Evolutionary conservation across 83 land plant species (phyloP), one percentile per base, ranked within the genome.

Genomic region (Thuja plicata): DNA sequence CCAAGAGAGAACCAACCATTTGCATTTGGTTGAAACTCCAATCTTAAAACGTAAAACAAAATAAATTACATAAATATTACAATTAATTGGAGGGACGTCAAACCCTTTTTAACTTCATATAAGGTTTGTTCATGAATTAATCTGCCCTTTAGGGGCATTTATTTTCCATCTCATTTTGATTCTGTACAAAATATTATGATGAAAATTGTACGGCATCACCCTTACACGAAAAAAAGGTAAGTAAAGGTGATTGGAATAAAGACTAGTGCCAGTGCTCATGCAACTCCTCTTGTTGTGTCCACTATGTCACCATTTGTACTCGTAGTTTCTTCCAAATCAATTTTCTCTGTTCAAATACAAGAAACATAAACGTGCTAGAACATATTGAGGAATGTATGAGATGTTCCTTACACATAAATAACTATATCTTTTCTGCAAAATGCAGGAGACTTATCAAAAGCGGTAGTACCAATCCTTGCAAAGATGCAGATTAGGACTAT

Each of bases 61-160:
- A 76, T 34, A 76, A 34, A 76, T 76, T 76, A 76, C 40, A 76
- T 76, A 76, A 32, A 34, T 76, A 34, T 76, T 76, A 76, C 79
- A 76, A 76, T 76, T 2, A 74, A 12, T 35, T 24, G 79, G 17
- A 76, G 38, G 4, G 15, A 35, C 38, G 34, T 76, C 79, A 54
- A 34, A 32, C 35, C 38, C 79, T 2, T 76, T 32, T 35, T 32
- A 76, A 34, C 30, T 66, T 66, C 32, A 66, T 27, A 27, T 66
- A 27, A 3, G 35, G 12, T 35, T 35, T 34, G 79, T 73, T 76
- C 12, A 76, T 32, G 38, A 76, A 32, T 32, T 35, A 34, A 76
- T 76, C 35, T 76, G 79, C 79, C 79, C 35, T 76, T 32, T 12
- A 66, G 2, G 34, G 17, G 1, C 35, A 76, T 38, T 76, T 76